A percentile compares a stretch with the other conserved stretches of the same genome.
phyloP scores from a whole-genome alignment of 306 rosid species.

The Malus sylvestris region DNA sequence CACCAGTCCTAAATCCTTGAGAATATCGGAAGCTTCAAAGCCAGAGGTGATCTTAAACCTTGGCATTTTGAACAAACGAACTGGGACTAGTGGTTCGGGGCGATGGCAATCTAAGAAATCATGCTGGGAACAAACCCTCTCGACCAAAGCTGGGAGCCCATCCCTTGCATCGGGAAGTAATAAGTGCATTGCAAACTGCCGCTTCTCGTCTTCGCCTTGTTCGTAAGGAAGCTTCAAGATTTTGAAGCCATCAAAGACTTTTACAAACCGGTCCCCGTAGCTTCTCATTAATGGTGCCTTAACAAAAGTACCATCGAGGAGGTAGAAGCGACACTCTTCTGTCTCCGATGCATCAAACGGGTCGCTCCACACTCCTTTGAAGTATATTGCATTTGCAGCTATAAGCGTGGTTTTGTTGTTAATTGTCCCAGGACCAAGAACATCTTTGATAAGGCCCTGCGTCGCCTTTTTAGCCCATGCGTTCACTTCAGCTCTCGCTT shows the following conservation, averaged over 20 bases:
- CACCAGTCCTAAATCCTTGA: constrained; percentile 56
- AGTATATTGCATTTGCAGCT: constrained; percentile 65
- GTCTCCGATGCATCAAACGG: constrained; percentile 57
- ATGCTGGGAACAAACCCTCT: constrained; percentile 43
- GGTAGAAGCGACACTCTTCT: constrained; percentile 38
- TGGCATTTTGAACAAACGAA: constrained; percentile 66
- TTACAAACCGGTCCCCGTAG: constrained; percentile 34
- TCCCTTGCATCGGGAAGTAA: constrained; percentile 66
- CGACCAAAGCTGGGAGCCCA: constrained; percentile 56
- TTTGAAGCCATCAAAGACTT: constrained; percentile 52
- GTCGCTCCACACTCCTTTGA: constrained; percentile 70
- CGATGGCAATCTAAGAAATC: constrained; percentile 38
- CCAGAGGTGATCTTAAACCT: constrained; percentile 63
- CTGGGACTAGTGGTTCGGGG: constrained; percentile 32
- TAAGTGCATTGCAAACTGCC: constrained; percentile 50
- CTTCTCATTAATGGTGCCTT: constrained; percentile 73
- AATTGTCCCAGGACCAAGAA: constrained; percentile 54
- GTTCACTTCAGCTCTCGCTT: constrained; percentile 54
- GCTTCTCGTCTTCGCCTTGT: constrained; percentile 54
- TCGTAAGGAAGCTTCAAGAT: constrained; percentile 62
- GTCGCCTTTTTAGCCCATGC: constrained; percentile 70
- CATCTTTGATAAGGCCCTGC: constrained; percentile 48
- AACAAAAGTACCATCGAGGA: constrained; percentile 39
- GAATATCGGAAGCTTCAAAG: constrained; percentile 34
- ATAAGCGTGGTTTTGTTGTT: constrained; percentile 19